Percentiles rank a stretch among this genome's conserved stretches.
phyloP scores from a whole-genome alignment of 371 early-diverging fungal genomes.

The Conidiobolus incongruus region DNA sequence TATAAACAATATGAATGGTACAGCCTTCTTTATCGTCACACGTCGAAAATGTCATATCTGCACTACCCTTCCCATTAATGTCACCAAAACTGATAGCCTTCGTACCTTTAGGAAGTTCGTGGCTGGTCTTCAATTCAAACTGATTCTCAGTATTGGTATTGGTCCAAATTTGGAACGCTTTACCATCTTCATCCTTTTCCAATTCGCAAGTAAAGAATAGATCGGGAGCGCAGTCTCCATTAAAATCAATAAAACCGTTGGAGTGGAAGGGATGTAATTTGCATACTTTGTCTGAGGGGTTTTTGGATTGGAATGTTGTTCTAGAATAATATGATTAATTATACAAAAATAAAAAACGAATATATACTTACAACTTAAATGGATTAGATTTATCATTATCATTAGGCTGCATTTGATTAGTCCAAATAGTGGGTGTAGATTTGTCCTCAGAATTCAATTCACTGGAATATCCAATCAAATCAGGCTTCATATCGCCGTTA shows the following conservation, averaged over 20 bases:
- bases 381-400: background rate
- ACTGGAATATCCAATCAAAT: conserved; percentile 45
- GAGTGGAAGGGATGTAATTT: conserved; percentile 52
- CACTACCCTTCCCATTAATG: conserved; percentile 67
- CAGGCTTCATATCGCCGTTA: conserved; percentile 49
- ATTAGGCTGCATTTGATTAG: background rate
- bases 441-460: background rate
- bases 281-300: conserved; percentile 21
- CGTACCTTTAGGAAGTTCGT: conserved; percentile 33
- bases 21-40: conserved; percentile 23
- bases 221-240: conserved; percentile 83
- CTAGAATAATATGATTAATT: conserved; percentile 3
- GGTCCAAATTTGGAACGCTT: conserved; percentile 54
- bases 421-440: no score
- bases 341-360: background rate
- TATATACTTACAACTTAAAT: conserved; percentile 7
- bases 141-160: conserved; percentile 20
- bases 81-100: conserved; percentile 76
- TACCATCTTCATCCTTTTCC: conserved; percentile 10
- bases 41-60: conserved; percentile 61
- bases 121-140: conserved; percentile 30
- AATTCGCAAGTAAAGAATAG: conserved; percentile 53
- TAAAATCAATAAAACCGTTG: conserved; percentile 71
- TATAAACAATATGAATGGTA: conserved; percentile 55
- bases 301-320: conserved; percentile 5